Conservation (phyloP, 2,329 filamentous ascomycete species). For the Dryadomyces quercus-mongolicae region DNA sequence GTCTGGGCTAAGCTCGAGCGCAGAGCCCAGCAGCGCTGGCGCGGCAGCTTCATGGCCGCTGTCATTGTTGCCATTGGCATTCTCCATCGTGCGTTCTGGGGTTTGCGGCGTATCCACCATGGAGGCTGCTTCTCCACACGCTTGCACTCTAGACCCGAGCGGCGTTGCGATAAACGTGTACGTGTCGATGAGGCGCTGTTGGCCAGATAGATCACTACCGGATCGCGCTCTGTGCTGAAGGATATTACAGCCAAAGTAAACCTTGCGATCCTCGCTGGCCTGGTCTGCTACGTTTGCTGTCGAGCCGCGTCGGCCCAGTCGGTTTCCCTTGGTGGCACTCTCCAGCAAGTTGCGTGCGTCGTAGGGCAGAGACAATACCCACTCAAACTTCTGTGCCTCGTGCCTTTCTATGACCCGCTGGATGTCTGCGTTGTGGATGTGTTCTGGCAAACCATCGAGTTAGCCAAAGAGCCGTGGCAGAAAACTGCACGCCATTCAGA, state of each 20-base stretch:
- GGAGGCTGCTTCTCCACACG: neutral
- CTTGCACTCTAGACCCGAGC: conserved; percentile 15
- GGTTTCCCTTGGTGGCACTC: neutral
- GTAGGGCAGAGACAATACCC: conserved; percentile 29
- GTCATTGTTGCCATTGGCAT: neutral
- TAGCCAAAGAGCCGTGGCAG: too few relatives aligned
- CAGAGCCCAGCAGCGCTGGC: conserved; percentile 1
- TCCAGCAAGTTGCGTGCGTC: neutral
- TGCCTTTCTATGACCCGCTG: conserved; percentile 20
- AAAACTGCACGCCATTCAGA: neutral
- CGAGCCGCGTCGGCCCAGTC: conserved; percentile 6
- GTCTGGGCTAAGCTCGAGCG: neutral
- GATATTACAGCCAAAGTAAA: conserved; percentile 42
- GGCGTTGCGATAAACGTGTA: conserved; percentile 37
- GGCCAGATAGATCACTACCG: conserved; percentile 12
- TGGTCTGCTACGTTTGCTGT: conserved; percentile 1
- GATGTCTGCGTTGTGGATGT: neutral
- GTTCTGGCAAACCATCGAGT: neutral
- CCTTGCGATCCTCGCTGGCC: conserved; percentile 14
- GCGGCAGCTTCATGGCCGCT: neutral
- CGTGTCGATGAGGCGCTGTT: conserved; percentile 20
- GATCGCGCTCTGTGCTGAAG: conserved; percentile 24
- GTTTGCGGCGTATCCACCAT: conserved; percentile 9
- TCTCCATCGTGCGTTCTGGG: neutral
- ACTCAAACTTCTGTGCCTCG: conserved; percentile 37